These are phyloP conservation scores for Moesziomyces parantarcticus DNA, from an alignment of 1,284 basidiomycete species.

Conservation along the genomic window DNA sequence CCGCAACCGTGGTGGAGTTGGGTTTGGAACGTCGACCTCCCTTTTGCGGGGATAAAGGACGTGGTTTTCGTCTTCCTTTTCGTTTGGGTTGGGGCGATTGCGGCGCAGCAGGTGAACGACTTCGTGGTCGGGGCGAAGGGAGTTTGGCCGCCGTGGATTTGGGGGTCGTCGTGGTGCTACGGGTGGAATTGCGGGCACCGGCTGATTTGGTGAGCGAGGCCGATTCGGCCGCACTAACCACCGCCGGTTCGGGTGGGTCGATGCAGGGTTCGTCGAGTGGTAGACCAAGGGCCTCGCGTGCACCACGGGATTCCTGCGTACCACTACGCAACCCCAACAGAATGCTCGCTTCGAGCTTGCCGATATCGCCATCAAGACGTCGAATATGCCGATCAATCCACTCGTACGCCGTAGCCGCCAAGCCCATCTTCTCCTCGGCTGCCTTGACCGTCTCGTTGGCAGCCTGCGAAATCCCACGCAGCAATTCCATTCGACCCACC, in stretches of 20 bases:
- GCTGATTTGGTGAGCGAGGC: slow-evolving; percentile 40
- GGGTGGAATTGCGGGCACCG: slow-evolving; percentile 26
- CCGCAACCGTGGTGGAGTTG: background rate
- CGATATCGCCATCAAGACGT: slow-evolving; percentile 70
- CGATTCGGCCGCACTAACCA: slow-evolving; percentile 30
- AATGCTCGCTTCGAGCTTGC: slow-evolving; percentile 57
- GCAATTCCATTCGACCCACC: slow-evolving; percentile 10
- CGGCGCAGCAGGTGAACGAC: slow-evolving; percentile 16
- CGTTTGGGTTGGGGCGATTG: slow-evolving; percentile 10
- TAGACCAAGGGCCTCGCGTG: slow-evolving; percentile 48
- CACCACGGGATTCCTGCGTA: slow-evolving; percentile 48
- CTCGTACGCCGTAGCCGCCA: slow-evolving; percentile 71
- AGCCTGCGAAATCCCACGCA: slow-evolving; percentile 29
- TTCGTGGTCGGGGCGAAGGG: slow-evolving; percentile 1
- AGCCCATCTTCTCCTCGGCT: slow-evolving; percentile 71
- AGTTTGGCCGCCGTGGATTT: slow-evolving; percentile 5
- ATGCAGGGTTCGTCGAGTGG: slow-evolving; percentile 7
- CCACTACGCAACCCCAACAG: slow-evolving; percentile 55
- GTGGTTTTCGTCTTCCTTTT: slow-evolving; percentile 31
- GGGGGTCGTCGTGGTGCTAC: slow-evolving; percentile 19
- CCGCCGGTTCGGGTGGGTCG: slow-evolving; percentile 9
- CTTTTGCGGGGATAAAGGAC: slow-evolving; percentile 34
- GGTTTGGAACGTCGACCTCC: slow-evolving; percentile 25
- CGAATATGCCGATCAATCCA: slow-evolving; percentile 71
- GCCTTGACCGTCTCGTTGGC: slow-evolving; percentile 60